Percentiles rank a stretch among this genome's conserved stretches.
phyloP scores from a whole-genome alignment of 2,329 filamentous ascomycete species.

The Colletotrichum caudatum region DNA sequence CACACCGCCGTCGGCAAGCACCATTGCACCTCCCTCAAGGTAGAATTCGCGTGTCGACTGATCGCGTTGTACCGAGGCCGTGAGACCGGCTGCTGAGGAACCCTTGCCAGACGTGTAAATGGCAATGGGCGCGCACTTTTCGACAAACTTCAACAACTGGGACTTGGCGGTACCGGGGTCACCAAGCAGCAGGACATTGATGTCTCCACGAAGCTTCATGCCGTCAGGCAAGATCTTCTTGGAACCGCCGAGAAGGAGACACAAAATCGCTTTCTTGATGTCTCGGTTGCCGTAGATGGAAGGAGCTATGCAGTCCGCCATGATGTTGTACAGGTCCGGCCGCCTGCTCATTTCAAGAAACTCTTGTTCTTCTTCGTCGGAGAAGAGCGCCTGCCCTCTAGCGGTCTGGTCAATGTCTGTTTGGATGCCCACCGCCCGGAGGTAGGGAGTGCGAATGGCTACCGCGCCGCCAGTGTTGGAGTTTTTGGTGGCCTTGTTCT shows the following conservation, averaged over 20 bases:
- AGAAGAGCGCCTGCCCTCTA: constrained; percentile 86
- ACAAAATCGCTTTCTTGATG: constrained; percentile 98
- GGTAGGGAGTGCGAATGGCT: constrained; percentile 94
- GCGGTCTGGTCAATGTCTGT: constrained; percentile 90
- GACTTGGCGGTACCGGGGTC: constrained; percentile 99
- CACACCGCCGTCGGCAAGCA: constrained; percentile 94
- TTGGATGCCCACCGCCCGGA: constrained; percentile 91
- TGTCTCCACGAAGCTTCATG: constrained; percentile 97
- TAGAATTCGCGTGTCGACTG: constrained; percentile 95
- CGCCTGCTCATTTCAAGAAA: constrained; percentile 91
- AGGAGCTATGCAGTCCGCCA: constrained; percentile 92
- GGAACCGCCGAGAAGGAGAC: constrained; percentile 90
- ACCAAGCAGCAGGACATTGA: constrained; percentile 96
- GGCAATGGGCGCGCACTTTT: constrained; percentile 94
- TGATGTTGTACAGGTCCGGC: constrained; percentile 91
- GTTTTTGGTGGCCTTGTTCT: constrained; percentile 88
- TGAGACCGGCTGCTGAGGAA: constrained; percentile 96
- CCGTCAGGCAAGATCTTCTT: constrained; percentile 98
- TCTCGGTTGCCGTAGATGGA: constrained; percentile 97
- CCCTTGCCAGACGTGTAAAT: constrained; percentile 99
- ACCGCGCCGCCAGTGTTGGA: constrained; percentile 81
- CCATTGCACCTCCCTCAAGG: constrained; percentile 97
- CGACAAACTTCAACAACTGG: constrained; percentile 95
- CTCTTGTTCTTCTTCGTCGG: constrained; percentile 96
- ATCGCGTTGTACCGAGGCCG: constrained; percentile 95